A percentile compares a stretch with the other conserved stretches of the same genome.
Evolutionary conservation across 306 rosid genomes (phyloP).

Genomic region (Dalbergia cochinchinensis): DNA sequence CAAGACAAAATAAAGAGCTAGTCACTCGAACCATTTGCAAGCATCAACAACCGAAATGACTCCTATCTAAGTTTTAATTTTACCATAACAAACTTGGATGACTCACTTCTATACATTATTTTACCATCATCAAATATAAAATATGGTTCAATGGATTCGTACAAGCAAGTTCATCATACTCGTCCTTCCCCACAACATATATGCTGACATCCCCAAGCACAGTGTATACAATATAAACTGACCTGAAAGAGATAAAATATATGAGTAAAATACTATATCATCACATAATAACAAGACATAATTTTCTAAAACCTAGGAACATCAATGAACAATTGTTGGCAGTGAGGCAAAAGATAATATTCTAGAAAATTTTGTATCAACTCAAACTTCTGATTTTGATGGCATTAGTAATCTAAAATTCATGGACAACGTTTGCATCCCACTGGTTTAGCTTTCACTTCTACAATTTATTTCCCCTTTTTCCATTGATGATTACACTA

Average conservation of each 20-base stretch:
- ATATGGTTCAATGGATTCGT: slow-evolving; percentile 50
- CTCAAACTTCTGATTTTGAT: not conserved
- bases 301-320: slow-evolving; percentile 19
- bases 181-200: slow-evolving; percentile 90
- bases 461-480: slow-evolving; percentile 18
- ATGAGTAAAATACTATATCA: not conserved
- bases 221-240: slow-evolving; percentile 92
- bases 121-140: slow-evolving; percentile 21
- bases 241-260: slow-evolving; percentile 62
- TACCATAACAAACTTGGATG: not conserved
- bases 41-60: slow-evolving; percentile 30
- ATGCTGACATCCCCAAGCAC: slow-evolving; percentile 95
- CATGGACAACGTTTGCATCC: slow-evolving; percentile 21
- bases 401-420: slow-evolving; percentile 23
- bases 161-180: slow-evolving; percentile 92
- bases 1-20: not conserved
- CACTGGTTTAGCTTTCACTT: slow-evolving; percentile 22
- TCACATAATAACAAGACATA: not conserved
- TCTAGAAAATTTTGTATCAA: not conserved
- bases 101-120: slow-evolving; percentile 5
- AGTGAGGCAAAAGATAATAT: slow-evolving; percentile 21
- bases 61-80: slow-evolving; percentile 16
- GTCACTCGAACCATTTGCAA: slow-evolving; percentile 9
- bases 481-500: not conserved
- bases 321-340: slow-evolving; percentile 18